Evolutionary conservation across 1,139 yeast species (phyloP), one percentile per base, ranked within the genome.

Genomic region (Candida sp.): DNA sequence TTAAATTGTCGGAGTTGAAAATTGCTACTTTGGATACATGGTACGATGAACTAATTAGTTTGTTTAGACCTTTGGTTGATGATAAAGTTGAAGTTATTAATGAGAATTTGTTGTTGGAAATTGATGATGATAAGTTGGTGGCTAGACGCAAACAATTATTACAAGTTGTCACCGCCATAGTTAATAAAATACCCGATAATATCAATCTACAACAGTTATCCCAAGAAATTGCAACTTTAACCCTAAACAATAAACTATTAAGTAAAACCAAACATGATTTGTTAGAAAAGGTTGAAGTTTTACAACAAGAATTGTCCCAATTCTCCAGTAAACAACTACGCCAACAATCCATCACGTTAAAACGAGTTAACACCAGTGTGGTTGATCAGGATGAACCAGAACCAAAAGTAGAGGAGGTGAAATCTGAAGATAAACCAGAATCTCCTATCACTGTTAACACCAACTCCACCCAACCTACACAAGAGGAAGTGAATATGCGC

Each of bases 1-100:
- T 67, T 49, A 58, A 63, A 21, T 55, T 63, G 4, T 64, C 73
- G 33, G 69, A 70, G 43, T 57, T 64, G 19, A 68, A 70, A 42
- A 65, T 77, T 27, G 58, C 68, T 21, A 54, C 76, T 3, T 61
- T 85, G 40, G 81, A 75, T 44, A 60, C 69, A 5, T 84, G 91
- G 91, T 79, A 82, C 70, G 71, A 66, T 38, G 72, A 78, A 58
- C 57, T 75, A 33, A 49, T 73, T 12, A 58, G 60, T 52, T 62
- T 60, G 29, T 55, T 61, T 39, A 53, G 53, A 29, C 34, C 38
- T 11, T 32, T 45, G 11, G 48, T 43, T 19, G 49, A 46, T 29
- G 52, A 55, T 22, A 57, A 63, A 5, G 46, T n/a, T 8, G 25
- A n/a, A 12, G 11, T 22, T 6, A 40, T 58, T 22, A 54, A 58